phyloP scores from a whole-genome alignment of 1,284 basidiomycete genomes.

The Inonotus hispidus region DNA sequence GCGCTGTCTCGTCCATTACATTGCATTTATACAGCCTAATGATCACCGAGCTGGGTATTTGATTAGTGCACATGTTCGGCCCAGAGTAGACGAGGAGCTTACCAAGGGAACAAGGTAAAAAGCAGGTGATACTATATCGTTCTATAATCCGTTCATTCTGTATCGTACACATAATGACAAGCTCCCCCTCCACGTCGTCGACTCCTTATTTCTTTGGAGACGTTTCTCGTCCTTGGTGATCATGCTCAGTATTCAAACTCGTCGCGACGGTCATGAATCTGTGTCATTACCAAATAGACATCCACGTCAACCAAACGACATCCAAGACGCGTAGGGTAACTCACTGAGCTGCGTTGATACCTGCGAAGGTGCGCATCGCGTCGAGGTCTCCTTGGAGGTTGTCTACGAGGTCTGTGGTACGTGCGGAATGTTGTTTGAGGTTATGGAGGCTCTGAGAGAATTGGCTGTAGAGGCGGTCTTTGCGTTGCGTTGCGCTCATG shows the following conservation, averaged over 20 bases:
- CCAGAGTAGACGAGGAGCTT: too few species aligned
- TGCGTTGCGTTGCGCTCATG: constrained; percentile 64
- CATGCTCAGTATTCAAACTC: not conserved
- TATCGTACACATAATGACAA: too few species aligned
- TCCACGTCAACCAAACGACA: not conserved
- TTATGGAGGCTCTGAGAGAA: constrained; percentile 55
- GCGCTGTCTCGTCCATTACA: too few species aligned
- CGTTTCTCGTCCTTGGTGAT: not conserved
- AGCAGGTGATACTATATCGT: not conserved
- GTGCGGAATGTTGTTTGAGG: constrained; percentile 54
- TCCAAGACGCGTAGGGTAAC: constrained; percentile 22
- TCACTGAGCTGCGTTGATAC: constrained; percentile 67
- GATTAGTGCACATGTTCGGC: too few species aligned
- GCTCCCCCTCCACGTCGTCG: too few species aligned
- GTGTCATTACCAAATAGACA: not conserved
- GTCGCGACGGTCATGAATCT: constrained; percentile 17
- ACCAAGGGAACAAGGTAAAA: too few species aligned
- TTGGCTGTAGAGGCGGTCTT: constrained; percentile 67
- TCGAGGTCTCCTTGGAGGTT: constrained; percentile 63
- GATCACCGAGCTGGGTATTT: too few species aligned
- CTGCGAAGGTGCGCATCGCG: constrained; percentile 66
- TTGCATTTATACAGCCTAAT: too few species aligned
- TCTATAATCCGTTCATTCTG: not conserved
- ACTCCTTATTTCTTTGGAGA: not conserved
- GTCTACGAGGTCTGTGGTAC: constrained; percentile 67